Conservation (phyloP, 169 alveolate species). For the Eimeria zaria region DNA sequence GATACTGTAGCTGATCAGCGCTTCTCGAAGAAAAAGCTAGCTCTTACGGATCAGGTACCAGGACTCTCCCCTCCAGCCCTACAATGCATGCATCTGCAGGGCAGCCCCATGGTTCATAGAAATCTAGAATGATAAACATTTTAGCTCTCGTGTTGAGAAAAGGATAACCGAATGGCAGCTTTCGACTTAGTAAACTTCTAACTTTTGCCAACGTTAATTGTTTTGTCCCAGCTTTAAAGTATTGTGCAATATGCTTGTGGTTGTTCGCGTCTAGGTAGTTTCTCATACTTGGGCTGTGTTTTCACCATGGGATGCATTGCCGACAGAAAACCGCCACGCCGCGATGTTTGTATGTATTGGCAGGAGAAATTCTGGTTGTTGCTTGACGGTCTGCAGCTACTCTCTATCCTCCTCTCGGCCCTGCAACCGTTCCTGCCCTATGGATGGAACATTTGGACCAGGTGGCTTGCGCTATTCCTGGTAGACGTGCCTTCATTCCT, state of each 20-base stretch:
- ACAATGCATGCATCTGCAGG: background rate
- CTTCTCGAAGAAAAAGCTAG: too few species aligned
- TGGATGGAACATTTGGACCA: conserved; percentile 48
- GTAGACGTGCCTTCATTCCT: background rate
- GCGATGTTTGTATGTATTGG: conserved; percentile 52
- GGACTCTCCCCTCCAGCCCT: conserved; percentile 3
- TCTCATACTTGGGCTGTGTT: too few species aligned
- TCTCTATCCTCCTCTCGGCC: conserved; percentile 17
- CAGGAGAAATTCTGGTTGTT: conserved; percentile 50
- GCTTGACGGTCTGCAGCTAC: conserved; percentile 63
- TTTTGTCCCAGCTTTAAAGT: background rate
- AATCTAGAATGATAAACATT: background rate
- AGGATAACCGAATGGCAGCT: too few species aligned
- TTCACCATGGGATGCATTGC: background rate
- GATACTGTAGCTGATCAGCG: too few species aligned
- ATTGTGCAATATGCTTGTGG: background rate
- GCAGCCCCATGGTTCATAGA: conserved; percentile 13
- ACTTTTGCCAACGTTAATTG: background rate
- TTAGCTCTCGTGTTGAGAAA: too few species aligned
- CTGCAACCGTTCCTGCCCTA: conserved; percentile 44
- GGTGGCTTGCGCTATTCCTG: background rate
- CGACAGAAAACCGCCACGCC: conserved; percentile 14
- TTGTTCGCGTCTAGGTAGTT: background rate
- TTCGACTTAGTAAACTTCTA: background rate
- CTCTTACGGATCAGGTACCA: background rate